Evolutionary conservation across 495 filamentous ascomycete species (phyloP), one percentile per base, ranked within the genome.

Genomic region (Hyphodiscus hymeniophilus): DNA sequence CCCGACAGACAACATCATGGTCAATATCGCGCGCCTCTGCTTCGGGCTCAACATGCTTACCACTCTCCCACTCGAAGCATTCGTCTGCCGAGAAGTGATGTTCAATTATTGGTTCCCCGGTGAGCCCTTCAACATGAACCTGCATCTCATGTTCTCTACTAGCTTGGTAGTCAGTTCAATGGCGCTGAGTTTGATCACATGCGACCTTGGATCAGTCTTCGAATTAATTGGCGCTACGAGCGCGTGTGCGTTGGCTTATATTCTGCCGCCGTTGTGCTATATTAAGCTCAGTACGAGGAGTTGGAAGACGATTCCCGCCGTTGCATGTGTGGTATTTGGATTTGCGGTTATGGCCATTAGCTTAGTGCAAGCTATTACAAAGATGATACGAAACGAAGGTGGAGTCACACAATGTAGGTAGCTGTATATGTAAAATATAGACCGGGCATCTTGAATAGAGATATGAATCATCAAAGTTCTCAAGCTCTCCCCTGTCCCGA

Each of bases 21-120:
- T 96, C 54, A 98, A 96, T 63, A 78, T 97, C 45, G 92, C 92
- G 34, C 79, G 92, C 56, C 71, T 98, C 56, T 95, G 88, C 62
- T 95, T 98, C 55, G 92, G 94, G 3, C 67, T 97, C 46, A 98
- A 98, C 70, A 98, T 98, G 92, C 79, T 98, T 51, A 97, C 92
- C 5, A 98, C 92, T 2, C 70, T 98, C 36, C 92, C 92, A 2
- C 78, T 98, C 31, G 92, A 98, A 68, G 87, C 88, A 7, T 98
- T 98, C 63, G 92, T 98, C 36, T 97, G 94, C 64, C 80, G 92
- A 47, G 90, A 95, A 62, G 92, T 97, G 34, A 94, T 97, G 84
- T 76, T 85, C 28, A 90, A 86, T 39, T 98, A 95, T 67, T 98
- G 81, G 66, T 95, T 88, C 65, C 85, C 82, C 0, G 67, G 66